phyloP scores from a whole-genome alignment of 352 stramenopile genomes.

The Phytophthora pseudosyringae region DNA sequence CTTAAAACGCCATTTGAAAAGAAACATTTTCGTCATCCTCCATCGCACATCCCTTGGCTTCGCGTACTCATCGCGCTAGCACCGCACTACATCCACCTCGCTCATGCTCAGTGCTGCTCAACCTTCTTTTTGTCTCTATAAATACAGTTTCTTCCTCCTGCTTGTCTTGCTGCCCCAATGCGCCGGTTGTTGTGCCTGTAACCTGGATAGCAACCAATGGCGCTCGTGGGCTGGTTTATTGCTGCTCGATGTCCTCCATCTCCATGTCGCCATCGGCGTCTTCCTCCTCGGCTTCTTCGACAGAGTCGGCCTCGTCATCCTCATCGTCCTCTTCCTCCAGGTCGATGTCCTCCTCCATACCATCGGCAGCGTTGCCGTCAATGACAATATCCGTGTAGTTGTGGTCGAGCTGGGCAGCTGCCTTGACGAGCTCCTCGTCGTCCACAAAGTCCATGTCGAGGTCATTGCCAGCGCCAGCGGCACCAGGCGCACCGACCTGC shows the following conservation, averaged over 20 bases:
- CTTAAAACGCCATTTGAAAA: slow-evolving; percentile 39
- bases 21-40: slow-evolving; percentile 37
- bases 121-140: slow-evolving; percentile 57
- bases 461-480: slow-evolving; percentile 30
- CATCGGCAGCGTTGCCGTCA: slow-evolving; percentile 51
- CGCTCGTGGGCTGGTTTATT: slow-evolving; percentile 21
- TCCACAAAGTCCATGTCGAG: slow-evolving; percentile 81
- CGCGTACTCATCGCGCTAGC: slow-evolving; percentile 8
- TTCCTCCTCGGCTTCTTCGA: slow-evolving; percentile 75
- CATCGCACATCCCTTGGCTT: not conserved
- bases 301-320: slow-evolving; percentile 64
- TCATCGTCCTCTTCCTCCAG: slow-evolving; percentile 76
- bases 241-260: slow-evolving; percentile 60
- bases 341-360: slow-evolving; percentile 73
- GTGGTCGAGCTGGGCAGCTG: slow-evolving; percentile 83
- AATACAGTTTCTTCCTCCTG: slow-evolving; percentile 60
- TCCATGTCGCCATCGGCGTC: slow-evolving; percentile 82
- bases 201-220: slow-evolving; percentile 11
- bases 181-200: slow-evolving; percentile 6
- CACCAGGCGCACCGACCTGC: slow-evolving; percentile 23
- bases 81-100: slow-evolving; percentile 4
- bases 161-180: slow-evolving; percentile 16
- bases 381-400: slow-evolving; percentile 92
- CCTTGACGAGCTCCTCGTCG: slow-evolving; percentile 88
- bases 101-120: slow-evolving; percentile 18